These are phyloP conservation scores for Eragrostis nindensis DNA, from an alignment of 176 grass and related monocot species.

Conservation along the genomic window DNA sequence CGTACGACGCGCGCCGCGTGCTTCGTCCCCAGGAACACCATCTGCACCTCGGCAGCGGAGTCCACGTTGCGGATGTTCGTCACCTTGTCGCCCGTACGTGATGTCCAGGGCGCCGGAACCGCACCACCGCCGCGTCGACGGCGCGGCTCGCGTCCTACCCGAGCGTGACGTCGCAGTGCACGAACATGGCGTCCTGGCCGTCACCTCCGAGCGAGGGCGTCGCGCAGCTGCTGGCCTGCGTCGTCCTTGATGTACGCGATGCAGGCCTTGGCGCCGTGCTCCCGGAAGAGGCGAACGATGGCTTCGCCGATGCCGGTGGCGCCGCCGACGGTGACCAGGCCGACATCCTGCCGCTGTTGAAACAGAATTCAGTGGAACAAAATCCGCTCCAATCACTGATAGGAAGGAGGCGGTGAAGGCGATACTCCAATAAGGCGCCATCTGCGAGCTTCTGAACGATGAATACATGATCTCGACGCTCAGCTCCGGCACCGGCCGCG, in stretches of 20 bases:
- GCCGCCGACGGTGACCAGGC: conserved; percentile 81
- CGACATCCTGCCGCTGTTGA: too few species aligned
- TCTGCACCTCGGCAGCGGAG: conserved; percentile 55
- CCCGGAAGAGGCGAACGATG: conserved; percentile 70
- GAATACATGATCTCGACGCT: too few species aligned
- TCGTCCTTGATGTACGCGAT: conserved; percentile 71
- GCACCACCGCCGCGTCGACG: conserved; percentile 47
- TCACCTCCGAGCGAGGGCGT: conserved; percentile 60
- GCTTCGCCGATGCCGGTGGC: conserved; percentile 78
- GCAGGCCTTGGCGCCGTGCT: conserved; percentile 88
- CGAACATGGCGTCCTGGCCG: conserved; percentile 36
- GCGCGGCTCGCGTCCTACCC: conserved; percentile 68
- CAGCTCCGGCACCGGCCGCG: too few species aligned
- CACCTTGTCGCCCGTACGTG: conserved; percentile 64
- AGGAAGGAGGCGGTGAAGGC: too few species aligned
- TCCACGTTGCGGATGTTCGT: conserved; percentile 59
- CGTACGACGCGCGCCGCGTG: conserved; percentile 81
- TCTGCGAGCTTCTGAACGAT: too few species aligned
- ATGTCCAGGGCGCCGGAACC: conserved; percentile 74
- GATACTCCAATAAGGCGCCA: too few species aligned
- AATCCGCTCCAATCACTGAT: too few species aligned
- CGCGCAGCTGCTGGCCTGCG: conserved; percentile 54
- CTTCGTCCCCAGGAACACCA: conserved; percentile 87
- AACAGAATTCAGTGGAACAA: too few species aligned
- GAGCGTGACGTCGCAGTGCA: conserved; percentile 70